Evolutionary conservation across 1,284 basidiomycete genomes (phyloP).

Genomic region (Malassezia sympodialis): DNA sequence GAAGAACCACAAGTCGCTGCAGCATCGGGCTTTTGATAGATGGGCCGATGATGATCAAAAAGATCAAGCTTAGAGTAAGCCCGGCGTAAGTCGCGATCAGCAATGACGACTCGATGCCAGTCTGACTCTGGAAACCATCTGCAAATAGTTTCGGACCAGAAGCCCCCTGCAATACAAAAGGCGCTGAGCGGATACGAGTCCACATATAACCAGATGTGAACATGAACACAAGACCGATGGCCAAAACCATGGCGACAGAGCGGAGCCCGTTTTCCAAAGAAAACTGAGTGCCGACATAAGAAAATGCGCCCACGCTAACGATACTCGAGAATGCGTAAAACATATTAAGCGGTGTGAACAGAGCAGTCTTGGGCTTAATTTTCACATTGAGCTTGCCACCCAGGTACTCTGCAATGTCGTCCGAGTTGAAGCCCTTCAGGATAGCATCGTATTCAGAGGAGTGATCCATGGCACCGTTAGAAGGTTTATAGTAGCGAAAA

Average conservation of each 20-base stretch:
- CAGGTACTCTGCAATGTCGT: conserved; percentile 7
- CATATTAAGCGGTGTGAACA: conserved; percentile 14
- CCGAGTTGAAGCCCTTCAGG: conserved; percentile 2
- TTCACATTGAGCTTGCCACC: conserved; percentile 18
- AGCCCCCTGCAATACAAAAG: conserved; percentile 56
- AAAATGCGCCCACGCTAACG: neutral
- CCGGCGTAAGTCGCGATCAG: conserved; percentile 60
- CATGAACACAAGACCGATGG: conserved; percentile 37
- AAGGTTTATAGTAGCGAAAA: neutral
- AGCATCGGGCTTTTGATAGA: neutral
- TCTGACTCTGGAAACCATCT: conserved; percentile 77
- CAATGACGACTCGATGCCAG: conserved; percentile 83
- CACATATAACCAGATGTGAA: conserved; percentile 66
- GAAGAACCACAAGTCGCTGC: conserved; percentile 9
- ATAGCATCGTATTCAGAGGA: conserved; percentile 6
- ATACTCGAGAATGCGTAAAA: conserved; percentile 14
- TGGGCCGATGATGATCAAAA: conserved; percentile 7
- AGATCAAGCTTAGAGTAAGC: neutral
- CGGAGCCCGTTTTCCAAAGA: conserved; percentile 16
- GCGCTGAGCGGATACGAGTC: conserved; percentile 75
- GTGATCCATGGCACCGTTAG: neutral
- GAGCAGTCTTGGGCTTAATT: conserved; percentile 15
- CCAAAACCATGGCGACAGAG: conserved; percentile 25
- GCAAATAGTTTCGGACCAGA: conserved; percentile 60
- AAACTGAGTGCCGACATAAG: conserved; percentile 21